A percentile compares a stretch with the other conserved stretches of the same genome.
These are phyloP conservation scores for Mucor irregularis DNA, from an alignment of 371 early-diverging fungal species.

Conservation along the genomic window DNA sequence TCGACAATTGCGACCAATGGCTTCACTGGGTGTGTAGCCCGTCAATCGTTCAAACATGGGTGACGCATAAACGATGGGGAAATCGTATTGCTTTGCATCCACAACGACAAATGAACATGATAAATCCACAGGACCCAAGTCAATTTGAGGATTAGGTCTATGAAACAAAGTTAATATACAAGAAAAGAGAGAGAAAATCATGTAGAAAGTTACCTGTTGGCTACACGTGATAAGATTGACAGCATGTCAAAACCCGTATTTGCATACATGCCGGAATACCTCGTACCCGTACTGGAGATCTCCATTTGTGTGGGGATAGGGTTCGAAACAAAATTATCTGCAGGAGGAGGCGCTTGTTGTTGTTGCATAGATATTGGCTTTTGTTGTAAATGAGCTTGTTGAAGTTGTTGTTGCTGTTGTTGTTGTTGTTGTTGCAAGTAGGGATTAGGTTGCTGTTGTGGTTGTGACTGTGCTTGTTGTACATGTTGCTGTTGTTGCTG, in stretches of 20 bases:
- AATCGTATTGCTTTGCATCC: slow-evolving; percentile 47
- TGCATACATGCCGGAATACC: slow-evolving; percentile 44
- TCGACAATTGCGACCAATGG: slow-evolving; percentile 66
- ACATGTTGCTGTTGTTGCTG: background rate
- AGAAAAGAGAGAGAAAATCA: background rate
- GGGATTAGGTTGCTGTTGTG: background rate
- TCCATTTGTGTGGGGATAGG: background rate
- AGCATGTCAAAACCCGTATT: slow-evolving; percentile 67
- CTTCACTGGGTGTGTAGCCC: slow-evolving; percentile 54
- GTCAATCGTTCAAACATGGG: slow-evolving; percentile 63
- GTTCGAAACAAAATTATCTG: background rate
- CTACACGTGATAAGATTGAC: slow-evolving; percentile 48
- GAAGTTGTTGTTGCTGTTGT: background rate
- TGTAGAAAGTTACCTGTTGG: slow-evolving; percentile 35
- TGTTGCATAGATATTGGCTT: background rate
- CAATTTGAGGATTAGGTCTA: slow-evolving; percentile 52
- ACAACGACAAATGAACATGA: slow-evolving; percentile 57
- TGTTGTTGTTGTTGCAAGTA: background rate
- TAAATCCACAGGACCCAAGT: slow-evolving; percentile 63
- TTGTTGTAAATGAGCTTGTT: background rate
- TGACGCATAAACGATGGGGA: slow-evolving; percentile 58
- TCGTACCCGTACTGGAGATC: background rate
- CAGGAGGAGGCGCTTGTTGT: background rate
- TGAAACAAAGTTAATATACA: slow-evolving; percentile 21
- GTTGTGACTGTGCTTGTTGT: background rate